Percentiles rank a stretch among this genome's conserved stretches.
Evolutionary conservation across 2,329 filamentous ascomycete species (phyloP).

Genomic region (Tolypocladium endophyticum): DNA sequence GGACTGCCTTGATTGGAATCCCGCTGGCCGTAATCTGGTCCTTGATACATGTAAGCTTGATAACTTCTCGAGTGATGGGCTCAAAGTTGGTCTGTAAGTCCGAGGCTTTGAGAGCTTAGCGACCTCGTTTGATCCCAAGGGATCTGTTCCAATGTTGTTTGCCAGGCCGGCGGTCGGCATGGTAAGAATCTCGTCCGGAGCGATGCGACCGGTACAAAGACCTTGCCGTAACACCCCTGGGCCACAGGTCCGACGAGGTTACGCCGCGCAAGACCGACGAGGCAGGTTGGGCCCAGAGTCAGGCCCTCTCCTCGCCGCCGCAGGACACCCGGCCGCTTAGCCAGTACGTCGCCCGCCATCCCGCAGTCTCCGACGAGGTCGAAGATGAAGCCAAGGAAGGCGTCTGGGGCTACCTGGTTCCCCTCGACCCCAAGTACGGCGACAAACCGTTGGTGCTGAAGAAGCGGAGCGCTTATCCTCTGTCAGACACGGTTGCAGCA

Average conservation of each 20-base stretch:
- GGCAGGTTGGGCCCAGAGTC: conserved; percentile 27
- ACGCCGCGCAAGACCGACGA: conserved; percentile 41
- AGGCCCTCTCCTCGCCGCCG: conserved; percentile 49
- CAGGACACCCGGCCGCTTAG: conserved; percentile 49
- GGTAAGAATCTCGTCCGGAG: too few relatives aligned
- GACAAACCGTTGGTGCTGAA: conserved; percentile 61
- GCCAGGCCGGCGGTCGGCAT: too few relatives aligned
- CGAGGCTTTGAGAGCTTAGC: too few relatives aligned
- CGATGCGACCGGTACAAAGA: conserved; percentile 55
- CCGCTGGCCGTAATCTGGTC: too few relatives aligned
- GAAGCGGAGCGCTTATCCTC: conserved; percentile 60
- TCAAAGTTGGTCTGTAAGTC: too few relatives aligned
- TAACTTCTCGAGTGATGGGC: too few relatives aligned
- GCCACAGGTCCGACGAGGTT: conserved; percentile 44
- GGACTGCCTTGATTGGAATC: too few relatives aligned
- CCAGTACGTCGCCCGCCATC: conserved; percentile 67
- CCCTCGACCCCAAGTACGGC: conserved; percentile 59
- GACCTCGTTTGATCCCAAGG: too few relatives aligned
- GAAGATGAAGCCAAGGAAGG: conserved; percentile 75
- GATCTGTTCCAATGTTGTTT: too few relatives aligned
- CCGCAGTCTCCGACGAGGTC: conserved; percentile 67
- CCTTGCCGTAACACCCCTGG: conserved; percentile 58
- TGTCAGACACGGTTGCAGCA: conserved; percentile 34
- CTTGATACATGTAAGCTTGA: too few relatives aligned
- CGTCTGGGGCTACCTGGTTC: conserved; percentile 92